Percentiles rank a stretch among this genome's conserved stretches.
These are phyloP conservation scores for Infundibulicybe gibba DNA, from an alignment of 768 basidiomycete genomes.

Conservation along the genomic window DNA sequence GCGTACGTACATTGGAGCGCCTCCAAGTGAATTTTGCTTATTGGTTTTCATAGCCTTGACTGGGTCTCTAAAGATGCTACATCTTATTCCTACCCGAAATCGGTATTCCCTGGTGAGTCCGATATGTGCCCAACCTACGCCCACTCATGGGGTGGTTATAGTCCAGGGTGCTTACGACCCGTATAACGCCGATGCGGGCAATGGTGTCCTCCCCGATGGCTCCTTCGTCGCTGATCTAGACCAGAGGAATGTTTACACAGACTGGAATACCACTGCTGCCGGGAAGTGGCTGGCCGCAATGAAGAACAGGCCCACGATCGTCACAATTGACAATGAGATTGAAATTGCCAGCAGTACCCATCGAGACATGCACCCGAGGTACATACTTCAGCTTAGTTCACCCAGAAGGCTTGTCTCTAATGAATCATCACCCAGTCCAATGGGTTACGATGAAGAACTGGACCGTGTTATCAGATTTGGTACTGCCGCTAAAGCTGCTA, in stretches of 20 bases:
- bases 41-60: constrained; percentile 34
- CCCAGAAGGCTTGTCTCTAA: background rate
- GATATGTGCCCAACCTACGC: background rate
- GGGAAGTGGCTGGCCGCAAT: constrained; percentile 41
- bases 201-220: constrained; percentile 47
- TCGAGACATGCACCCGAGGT: constrained; percentile 54
- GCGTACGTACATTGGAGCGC: constrained; percentile 30
- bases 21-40: background rate
- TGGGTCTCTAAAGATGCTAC: constrained; percentile 53
- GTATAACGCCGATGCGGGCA: constrained; percentile 44
- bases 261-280: constrained; percentile 45
- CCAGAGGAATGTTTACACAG: constrained; percentile 35
- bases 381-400: constrained; percentile 7
- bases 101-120: constrained; percentile 36
- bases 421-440: constrained; percentile 22
- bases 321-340: constrained; percentile 54
- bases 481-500: constrained; percentile 36
- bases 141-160: constrained; percentile 8
- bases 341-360: constrained; percentile 52
- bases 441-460: constrained; percentile 51
- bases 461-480: constrained; percentile 38
- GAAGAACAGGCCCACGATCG: constrained; percentile 42
- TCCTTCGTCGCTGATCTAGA: constrained; percentile 34
- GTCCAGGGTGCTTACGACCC: constrained; percentile 43
- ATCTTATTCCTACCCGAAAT: constrained; percentile 47